Evolutionary conservation across 306 rosid genomes (phyloP).

Genomic region (Canavalia gladiata): DNA sequence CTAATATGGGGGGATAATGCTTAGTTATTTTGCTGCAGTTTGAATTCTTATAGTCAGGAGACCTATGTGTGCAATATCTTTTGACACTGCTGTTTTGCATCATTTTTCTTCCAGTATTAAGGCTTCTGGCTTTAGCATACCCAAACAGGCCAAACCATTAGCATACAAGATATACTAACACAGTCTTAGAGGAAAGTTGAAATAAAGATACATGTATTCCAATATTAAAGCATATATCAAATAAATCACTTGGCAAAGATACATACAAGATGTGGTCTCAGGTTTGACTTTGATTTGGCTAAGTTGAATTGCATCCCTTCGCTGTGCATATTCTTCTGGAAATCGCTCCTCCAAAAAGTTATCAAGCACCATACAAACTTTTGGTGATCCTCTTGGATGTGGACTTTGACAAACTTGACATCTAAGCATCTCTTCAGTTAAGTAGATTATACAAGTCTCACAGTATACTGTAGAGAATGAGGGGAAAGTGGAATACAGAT

Average conservation of each 20-base stretch:
- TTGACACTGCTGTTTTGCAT: background rate
- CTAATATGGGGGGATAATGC: background rate
- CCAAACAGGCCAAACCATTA: background rate
- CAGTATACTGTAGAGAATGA: conserved; percentile 66
- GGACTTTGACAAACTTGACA: conserved; percentile 76
- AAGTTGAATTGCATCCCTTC: conserved; percentile 60
- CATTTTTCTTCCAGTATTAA: background rate
- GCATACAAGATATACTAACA: background rate
- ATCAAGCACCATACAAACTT: conserved; percentile 75
- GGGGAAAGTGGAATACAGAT: conserved; percentile 13
- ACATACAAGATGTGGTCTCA: conserved; percentile 58
- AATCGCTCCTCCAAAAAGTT: conserved; percentile 69
- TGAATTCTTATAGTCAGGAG: background rate
- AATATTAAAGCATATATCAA: conserved; percentile 22
- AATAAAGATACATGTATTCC: background rate
- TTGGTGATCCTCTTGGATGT: conserved; percentile 78
- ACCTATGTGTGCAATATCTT: background rate
- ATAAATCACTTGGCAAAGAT: conserved; percentile 37
- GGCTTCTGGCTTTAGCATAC: conserved; percentile 16
- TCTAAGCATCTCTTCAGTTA: conserved; percentile 56
- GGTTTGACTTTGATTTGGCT: conserved; percentile 50
- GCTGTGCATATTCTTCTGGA: conserved; percentile 68
- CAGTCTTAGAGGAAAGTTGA: background rate
- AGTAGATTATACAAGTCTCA: conserved; percentile 61
- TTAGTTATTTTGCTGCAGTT: background rate